These are phyloP conservation scores for Tylopilus sp. DNA, from an alignment of 768 basidiomycete species.

Conservation along the genomic window DNA sequence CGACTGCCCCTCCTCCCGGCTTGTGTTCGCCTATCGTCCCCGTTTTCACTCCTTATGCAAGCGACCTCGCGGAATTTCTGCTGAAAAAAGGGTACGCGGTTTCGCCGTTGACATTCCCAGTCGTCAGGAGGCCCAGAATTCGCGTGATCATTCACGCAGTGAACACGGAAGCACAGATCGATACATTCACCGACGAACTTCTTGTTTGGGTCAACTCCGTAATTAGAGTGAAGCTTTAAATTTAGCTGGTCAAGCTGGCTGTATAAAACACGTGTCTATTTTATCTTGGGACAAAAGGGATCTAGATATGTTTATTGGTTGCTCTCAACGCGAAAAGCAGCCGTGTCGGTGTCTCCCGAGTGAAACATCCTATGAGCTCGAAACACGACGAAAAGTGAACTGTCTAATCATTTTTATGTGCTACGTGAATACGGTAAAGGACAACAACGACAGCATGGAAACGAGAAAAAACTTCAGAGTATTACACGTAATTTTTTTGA, in stretches of 20 bases:
- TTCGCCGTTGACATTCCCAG: slow-evolving; percentile 6
- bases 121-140: slow-evolving; percentile 9
- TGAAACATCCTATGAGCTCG: background rate
- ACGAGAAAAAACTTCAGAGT: slow-evolving; percentile 7
- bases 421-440: background rate
- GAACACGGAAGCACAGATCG: slow-evolving; percentile 10
- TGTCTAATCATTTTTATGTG: background rate
- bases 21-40: slow-evolving; percentile 18
- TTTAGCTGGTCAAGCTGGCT: no score
- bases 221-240: background rate
- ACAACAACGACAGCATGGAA: background rate
- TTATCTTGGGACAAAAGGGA: no score
- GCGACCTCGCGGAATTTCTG: slow-evolving; percentile 4
- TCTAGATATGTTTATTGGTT: no score
- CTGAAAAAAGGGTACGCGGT: slow-evolving; percentile 11
- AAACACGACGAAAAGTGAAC: background rate
- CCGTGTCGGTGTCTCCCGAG: no score
- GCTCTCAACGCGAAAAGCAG: no score
- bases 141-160: slow-evolving; percentile 15
- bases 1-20: background rate
- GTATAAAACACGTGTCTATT: no score
- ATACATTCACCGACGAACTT: background rate
- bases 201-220: background rate
- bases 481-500: slow-evolving; percentile 20
- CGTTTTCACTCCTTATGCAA: slow-evolving; percentile 8